Conservation (phyloP, 192 early-diverging fungal genomes). For the Piromyces sp. region DNA sequence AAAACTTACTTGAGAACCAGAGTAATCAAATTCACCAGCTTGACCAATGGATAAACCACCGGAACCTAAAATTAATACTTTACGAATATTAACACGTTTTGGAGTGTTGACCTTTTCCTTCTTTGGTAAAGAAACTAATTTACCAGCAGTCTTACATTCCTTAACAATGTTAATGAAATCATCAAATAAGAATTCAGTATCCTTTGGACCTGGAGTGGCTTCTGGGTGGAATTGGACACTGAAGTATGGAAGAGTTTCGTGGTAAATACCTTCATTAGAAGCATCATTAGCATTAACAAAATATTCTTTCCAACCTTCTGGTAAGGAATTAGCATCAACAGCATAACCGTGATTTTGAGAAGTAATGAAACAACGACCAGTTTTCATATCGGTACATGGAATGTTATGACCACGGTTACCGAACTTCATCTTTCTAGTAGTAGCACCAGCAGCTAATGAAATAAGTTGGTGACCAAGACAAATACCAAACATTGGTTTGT, state of each 20-base stretch:
- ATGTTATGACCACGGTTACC: constrained; percentile 99
- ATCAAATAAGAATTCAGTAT: constrained; percentile 95
- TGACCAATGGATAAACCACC: constrained; percentile 96
- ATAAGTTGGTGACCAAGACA: constrained; percentile 97
- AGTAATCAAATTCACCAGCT: constrained; percentile 98
- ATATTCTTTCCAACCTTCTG: constrained; percentile 58
- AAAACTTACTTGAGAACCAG: constrained; percentile 51
- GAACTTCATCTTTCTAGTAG: constrained; percentile 91
- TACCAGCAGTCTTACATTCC: constrained; percentile 42
- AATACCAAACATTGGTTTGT: constrained; percentile 94
- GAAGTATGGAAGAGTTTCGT: constrained; percentile 78
- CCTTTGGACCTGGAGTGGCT: constrained; percentile 84
- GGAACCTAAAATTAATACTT: constrained; percentile 89
- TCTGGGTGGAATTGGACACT: constrained; percentile 99
- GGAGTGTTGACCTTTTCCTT: constrained; percentile 31
- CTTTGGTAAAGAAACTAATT: constrained; percentile 57
- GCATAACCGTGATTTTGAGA: constrained; percentile 98
- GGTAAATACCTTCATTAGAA: constrained; percentile 95
- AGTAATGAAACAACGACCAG: constrained; percentile 93
- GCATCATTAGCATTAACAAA: constrained; percentile 98
- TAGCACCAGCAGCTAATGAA: constrained; percentile 80
- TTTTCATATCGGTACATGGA: constrained; percentile 88
- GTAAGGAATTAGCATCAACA: constrained; percentile 65
- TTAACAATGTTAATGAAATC: constrained; percentile 66
- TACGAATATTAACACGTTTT: constrained; percentile 53